Evolutionary conservation across 768 basidiomycete genomes (phyloP).

Genomic region (Xerocomus potaroensis): DNA sequence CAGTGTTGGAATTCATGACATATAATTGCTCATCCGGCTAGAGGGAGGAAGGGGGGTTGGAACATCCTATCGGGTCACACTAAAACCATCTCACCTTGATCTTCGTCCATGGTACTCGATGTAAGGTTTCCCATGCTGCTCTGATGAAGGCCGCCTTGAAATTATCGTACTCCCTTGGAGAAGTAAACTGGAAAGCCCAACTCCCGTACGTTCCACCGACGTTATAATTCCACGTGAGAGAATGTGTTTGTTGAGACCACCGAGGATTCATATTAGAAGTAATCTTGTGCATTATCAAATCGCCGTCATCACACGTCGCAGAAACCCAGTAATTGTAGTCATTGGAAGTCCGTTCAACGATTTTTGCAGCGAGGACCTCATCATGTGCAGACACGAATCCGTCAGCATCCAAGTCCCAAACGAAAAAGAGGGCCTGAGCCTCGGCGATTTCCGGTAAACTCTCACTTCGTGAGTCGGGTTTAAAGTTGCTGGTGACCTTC

Average conservation of each 20-base stretch:
- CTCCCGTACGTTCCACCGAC: constrained; percentile 57
- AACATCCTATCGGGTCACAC: not conserved
- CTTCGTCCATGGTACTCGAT: constrained; percentile 73
- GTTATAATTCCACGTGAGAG: constrained; percentile 87
- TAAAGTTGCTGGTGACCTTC: constrained; percentile 13
- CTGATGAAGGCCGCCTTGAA: constrained; percentile 65
- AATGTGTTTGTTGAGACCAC: constrained; percentile 55
- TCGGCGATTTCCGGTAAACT: constrained; percentile 29
- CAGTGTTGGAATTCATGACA: constrained; percentile 64
- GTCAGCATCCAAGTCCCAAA: constrained; percentile 52
- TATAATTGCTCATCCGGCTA: constrained; percentile 87
- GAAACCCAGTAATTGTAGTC: constrained; percentile 57
- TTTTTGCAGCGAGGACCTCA: constrained; percentile 49
- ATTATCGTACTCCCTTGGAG: constrained; percentile 48
- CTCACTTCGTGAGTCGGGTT: constrained; percentile 15
- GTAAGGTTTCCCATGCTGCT: constrained; percentile 76
- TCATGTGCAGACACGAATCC: constrained; percentile 45
- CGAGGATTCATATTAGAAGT: constrained; percentile 67
- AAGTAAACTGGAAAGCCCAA: constrained; percentile 77
- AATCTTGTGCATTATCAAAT: constrained; percentile 59
- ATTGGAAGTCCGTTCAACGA: constrained; percentile 43
- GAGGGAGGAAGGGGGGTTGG: not conserved
- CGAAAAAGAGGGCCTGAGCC: constrained; percentile 54
- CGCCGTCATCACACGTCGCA: constrained; percentile 46
- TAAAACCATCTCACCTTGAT: constrained; percentile 52